Percentiles rank a stretch among this genome's conserved stretches.
Conservation (phyloP, 768 basidiomycete species). For the Pluteus cervinus region DNA sequence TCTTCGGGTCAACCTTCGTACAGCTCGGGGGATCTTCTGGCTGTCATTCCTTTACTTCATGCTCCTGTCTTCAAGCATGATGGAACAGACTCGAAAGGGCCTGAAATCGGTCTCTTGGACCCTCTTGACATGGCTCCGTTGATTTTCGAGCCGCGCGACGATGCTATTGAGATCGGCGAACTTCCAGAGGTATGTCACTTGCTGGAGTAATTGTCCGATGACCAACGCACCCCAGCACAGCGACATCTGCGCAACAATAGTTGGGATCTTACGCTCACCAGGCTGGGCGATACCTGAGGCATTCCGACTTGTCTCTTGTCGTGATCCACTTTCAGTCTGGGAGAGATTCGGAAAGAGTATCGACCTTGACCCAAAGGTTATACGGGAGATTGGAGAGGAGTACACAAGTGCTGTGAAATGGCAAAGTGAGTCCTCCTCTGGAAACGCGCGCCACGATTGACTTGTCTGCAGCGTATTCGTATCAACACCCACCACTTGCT, state of each 20-base stretch:
- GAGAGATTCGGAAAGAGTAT: conserved; percentile 30
- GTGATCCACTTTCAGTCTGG: conserved; percentile 38
- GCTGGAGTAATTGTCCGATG: neutral
- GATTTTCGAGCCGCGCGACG: conserved; percentile 24
- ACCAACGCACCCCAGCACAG: no score
- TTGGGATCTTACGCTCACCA: conserved; percentile 17
- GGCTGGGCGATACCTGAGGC: conserved; percentile 20
- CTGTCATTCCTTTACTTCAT: conserved; percentile 40
- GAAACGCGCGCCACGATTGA: neutral
- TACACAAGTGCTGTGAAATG: conserved; percentile 45
- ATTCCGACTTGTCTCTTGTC: conserved; percentile 18
- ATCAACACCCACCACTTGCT: conserved; percentile 38
- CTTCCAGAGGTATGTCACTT: conserved; percentile 8
- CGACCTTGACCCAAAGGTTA: conserved; percentile 25
- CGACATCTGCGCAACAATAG: conserved; percentile 16
- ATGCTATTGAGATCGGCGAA: conserved; percentile 2
- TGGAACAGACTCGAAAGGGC: conserved; percentile 19
- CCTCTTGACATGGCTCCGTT: conserved; percentile 48
- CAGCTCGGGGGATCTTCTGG: conserved; percentile 31
- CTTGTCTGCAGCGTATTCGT: conserved; percentile 33
- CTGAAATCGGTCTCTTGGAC: conserved; percentile 44
- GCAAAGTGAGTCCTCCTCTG: conserved; percentile 33
- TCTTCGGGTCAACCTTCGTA: conserved; percentile 21
- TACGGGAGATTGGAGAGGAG: conserved; percentile 39
- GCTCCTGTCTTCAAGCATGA: conserved; percentile 40